Evolutionary conservation across 2,329 filamentous ascomycete genomes (phyloP), one percentile per base, ranked within the genome.

Genomic region (Orbilia quercus): DNA sequence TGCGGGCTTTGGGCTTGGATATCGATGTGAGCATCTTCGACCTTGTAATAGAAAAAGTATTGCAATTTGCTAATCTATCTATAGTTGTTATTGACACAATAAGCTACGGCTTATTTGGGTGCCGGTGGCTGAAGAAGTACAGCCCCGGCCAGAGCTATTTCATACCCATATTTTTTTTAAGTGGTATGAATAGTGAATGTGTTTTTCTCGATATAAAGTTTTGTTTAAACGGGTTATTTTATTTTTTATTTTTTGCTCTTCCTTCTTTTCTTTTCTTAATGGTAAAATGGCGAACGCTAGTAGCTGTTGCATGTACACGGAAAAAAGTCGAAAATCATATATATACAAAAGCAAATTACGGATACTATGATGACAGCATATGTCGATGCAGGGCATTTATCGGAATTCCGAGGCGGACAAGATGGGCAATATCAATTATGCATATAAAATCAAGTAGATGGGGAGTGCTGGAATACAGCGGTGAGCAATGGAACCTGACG

Each of bases 1-100:
- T 99, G 93, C 90, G 92, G 79, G 95, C 94, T 64, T 97, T 99
- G 81, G 95, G 95, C n/a, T 85, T 99, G 80, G 95, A 99, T 83
- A 95, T 99, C 55, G 95, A 97, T 40, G 67, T 72, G 58, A 45
- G 66, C 48, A 76, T 58, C 9, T 22, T 20, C 3, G n/a, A 7
- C 9, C 9, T 50, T 23, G 16, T 22, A 18, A 9, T 9, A 31
- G 14, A n/a, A 6, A 42, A 14, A 12, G 38, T 7, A 31, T 2
- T 47, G 16, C 18, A 12, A 20, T 23, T 25, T 63, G 12, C 66
- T 71, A 28, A 63, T 20, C 36, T 25, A 18, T 42, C 25, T 47
- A 14, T 53, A 58, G 60, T 48, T 54, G 34, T 44, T 71, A 14
- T 47, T 60, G 44, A 36, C 53, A 16, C 20, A 31, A 31, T 31